These are phyloP conservation scores for Lentinula guzmanii DNA, from an alignment of 768 basidiomycete genomes.

Conservation along the genomic window DNA sequence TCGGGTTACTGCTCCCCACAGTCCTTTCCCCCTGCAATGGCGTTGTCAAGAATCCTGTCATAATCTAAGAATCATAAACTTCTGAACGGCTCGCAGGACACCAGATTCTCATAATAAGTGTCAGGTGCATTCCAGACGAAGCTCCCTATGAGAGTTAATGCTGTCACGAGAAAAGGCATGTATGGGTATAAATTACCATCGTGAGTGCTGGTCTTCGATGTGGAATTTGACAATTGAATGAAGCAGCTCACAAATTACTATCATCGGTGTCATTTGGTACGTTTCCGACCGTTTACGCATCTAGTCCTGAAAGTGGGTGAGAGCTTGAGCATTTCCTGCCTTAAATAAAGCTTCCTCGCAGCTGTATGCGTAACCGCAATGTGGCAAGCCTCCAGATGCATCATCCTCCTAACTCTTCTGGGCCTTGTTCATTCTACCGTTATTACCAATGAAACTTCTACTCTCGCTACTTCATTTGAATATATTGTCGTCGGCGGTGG, in stretches of 20 bases:
- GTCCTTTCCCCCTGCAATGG: too few relatives aligned
- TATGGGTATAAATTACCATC: neutral
- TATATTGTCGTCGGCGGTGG: conserved; percentile 14
- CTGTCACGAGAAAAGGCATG: neutral
- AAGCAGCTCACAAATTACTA: neutral
- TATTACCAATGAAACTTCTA: conserved; percentile 13
- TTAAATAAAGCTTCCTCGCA: neutral
- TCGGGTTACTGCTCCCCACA: too few relatives aligned
- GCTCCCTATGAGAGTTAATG: neutral
- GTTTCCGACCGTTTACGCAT: neutral
- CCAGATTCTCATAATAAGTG: neutral
- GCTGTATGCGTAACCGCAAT: neutral
- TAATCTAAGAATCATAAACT: neutral
- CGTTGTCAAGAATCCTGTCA: too few relatives aligned
- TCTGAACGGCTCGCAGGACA: neutral
- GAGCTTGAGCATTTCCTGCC: neutral
- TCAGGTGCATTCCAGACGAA: neutral
- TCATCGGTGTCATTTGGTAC: neutral
- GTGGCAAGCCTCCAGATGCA: neutral
- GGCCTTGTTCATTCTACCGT: neutral
- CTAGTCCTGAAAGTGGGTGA: neutral
- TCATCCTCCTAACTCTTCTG: neutral
- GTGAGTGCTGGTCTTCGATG: neutral
- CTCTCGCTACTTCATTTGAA: conserved; percentile 8
- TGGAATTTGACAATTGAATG: neutral